Evolutionary conservation across 2,329 filamentous ascomycete genomes (phyloP).

Genomic region (Lasiodiplodia sp.): DNA sequence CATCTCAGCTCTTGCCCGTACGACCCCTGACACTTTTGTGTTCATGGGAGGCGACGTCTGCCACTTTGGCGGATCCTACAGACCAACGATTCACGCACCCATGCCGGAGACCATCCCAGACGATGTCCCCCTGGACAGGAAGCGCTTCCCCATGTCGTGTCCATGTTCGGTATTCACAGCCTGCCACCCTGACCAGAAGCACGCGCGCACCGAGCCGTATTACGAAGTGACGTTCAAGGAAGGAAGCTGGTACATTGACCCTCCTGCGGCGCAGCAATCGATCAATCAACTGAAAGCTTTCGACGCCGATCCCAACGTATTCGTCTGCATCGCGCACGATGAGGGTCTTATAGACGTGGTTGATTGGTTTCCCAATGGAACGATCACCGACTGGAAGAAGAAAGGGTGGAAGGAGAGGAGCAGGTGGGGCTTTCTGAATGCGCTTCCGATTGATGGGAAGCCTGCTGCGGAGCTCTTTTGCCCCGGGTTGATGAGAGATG

Average conservation of each 20-base stretch:
- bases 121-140: conserved; percentile 9
- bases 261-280: conserved; percentile 33
- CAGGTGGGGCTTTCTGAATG: conserved; percentile 39
- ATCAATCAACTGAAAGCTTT: conserved; percentile 36
- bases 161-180: conserved; percentile 27
- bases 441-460: conserved; percentile 36
- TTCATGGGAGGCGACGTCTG: conserved; percentile 41
- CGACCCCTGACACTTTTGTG: conserved; percentile 39
- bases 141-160: conserved; percentile 21
- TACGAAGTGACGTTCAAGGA: conserved; percentile 7
- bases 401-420: conserved; percentile 37
- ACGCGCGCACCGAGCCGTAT: conserved; percentile 24
- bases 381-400: conserved; percentile 39
- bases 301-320: conserved; percentile 37
- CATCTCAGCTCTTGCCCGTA: conserved; percentile 58
- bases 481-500: conserved; percentile 23
- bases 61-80: conserved; percentile 39
- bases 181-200: conserved; percentile 21
- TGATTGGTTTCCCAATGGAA: conserved; percentile 37
- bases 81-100: conserved; percentile 35
- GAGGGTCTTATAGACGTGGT: conserved; percentile 37
- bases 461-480: conserved; percentile 9
- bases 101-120: conserved; percentile 26
- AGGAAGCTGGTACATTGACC: conserved; percentile 26
- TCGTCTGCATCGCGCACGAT: conserved; percentile 42